These are phyloP conservation scores for Erigeron canadensis DNA, from an alignment of 129 eudicot species.

Conservation along the genomic window DNA sequence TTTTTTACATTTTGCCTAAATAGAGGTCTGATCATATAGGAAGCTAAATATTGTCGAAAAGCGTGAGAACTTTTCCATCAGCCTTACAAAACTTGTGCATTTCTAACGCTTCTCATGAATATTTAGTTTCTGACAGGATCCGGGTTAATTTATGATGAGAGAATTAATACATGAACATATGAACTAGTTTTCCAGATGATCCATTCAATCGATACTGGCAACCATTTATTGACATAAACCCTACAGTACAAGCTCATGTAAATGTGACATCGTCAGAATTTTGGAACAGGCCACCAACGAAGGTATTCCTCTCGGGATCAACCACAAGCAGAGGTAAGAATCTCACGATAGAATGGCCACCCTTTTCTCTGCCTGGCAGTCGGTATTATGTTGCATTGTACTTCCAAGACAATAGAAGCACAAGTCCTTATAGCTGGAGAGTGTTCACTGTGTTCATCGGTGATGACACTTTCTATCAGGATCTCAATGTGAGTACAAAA, in stretches of 20 bases:
- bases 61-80: neutral
- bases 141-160: constrained; percentile 3
- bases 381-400: constrained; percentile 74
- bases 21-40: neutral
- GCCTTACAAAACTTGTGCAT: neutral
- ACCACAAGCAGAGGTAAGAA: constrained; percentile 73
- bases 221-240: constrained; percentile 50
- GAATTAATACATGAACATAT: constrained; percentile 2
- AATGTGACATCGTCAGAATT: constrained; percentile 54
- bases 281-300: constrained; percentile 85
- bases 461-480: constrained; percentile 46
- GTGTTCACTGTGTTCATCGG: constrained; percentile 57
- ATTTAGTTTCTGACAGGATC: neutral
- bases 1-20: neutral
- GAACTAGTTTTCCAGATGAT: constrained; percentile 87
- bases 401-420: constrained; percentile 72
- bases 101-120: neutral
- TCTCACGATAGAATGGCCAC: constrained; percentile 66
- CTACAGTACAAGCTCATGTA: constrained; percentile 45
- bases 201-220: constrained; percentile 74
- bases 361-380: constrained; percentile 54
- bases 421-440: constrained; percentile 80
- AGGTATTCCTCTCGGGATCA: constrained; percentile 54
- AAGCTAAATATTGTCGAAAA: neutral
- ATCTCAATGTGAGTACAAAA: constrained; percentile 53